Conservation (phyloP, 768 basidiomycete species). For the Guyanaporus albipodus region DNA sequence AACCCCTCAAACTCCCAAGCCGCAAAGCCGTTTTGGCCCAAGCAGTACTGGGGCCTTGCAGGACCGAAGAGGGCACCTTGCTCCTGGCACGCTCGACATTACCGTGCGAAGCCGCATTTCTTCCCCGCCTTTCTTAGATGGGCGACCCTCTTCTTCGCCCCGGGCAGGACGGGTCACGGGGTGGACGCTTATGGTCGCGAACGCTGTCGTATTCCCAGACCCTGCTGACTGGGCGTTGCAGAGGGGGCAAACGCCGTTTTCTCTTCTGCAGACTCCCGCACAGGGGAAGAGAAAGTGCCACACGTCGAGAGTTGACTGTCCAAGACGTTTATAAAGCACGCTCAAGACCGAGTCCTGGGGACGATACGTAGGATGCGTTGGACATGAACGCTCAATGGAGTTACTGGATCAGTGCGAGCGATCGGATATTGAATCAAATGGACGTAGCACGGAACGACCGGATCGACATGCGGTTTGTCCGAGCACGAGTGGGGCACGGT, state of each 20-base stretch:
- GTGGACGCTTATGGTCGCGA: constrained; percentile 83
- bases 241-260: constrained; percentile 43
- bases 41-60: constrained; percentile 93
- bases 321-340: constrained; percentile 85
- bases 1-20: constrained; percentile 28
- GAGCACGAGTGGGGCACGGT: constrained; percentile 80
- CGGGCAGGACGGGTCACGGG: constrained; percentile 82
- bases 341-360: constrained; percentile 79
- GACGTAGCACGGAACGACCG: constrained; percentile 73
- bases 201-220: constrained; percentile 51
- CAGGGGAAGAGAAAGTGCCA: constrained; percentile 89
- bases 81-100: constrained; percentile 76
- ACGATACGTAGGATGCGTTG: constrained; percentile 78
- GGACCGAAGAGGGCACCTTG: constrained; percentile 63
- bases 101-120: constrained; percentile 80
- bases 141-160: constrained; percentile 86
- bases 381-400: constrained; percentile 93
- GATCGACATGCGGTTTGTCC: constrained; percentile 49
- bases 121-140: constrained; percentile 84
- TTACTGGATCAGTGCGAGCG: constrained; percentile 95
- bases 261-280: constrained; percentile 92
- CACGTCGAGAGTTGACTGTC: constrained; percentile 88
- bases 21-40: constrained; percentile 77
- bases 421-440: constrained; percentile 89
- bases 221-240: constrained; percentile 55